Base-by-base conservation (phyloP, 1,284 basidiomycete genomes). In the Bjerkandera adusta region DNA sequence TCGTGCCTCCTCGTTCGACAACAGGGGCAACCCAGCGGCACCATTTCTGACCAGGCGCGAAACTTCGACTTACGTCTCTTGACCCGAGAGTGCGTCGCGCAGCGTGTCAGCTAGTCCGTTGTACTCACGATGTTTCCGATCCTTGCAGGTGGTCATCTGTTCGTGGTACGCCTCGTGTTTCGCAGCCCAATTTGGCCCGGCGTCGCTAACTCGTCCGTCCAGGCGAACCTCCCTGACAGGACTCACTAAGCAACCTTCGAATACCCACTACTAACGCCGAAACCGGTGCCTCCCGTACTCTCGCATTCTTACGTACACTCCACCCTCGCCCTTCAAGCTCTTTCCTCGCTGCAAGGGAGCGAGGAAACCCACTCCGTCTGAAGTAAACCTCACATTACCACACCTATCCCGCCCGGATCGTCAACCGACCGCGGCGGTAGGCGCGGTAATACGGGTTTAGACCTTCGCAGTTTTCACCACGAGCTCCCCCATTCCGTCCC, bases 151-250 rank as follows among this genome's bases (percentile, higher is more conserved):
- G 85, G 85, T 81, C 81, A 66, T 83, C 81, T 51, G 79, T 89
- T 60, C 75, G 85, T 77, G 87, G 86, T 86, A 54, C 45, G 76
- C 66, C 10, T 45, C 34, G 36, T 29, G 24, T 26, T 51, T 21
- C 34, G 44, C n/a, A n/a, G n/a, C 51, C 51, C 39, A 39, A 16
- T 4, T 45, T 36, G 15, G 25, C 47, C n/a, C 8, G 35, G 22
- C 30, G 30, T 33, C 32, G 20, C 48, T 46, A 45, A 50, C 36
- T 50, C 27, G 30, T 45, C 45, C 47, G 51, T 54, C 24, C 53
- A 89, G 86, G 87, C 62, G 84, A 89, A 80, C 86, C 86, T 68
- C 85, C 87, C 70, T 87, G 73, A 85, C 78, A 79, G 62, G 71
- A 67, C 68, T 58, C 56, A 62, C 51, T 41, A 35, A 42, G 36